A percentile compares a stretch with the other conserved stretches of the same genome.
Evolutionary conservation across 257 asterid genomes (phyloP).

Genomic region (Perilla frutescens): DNA sequence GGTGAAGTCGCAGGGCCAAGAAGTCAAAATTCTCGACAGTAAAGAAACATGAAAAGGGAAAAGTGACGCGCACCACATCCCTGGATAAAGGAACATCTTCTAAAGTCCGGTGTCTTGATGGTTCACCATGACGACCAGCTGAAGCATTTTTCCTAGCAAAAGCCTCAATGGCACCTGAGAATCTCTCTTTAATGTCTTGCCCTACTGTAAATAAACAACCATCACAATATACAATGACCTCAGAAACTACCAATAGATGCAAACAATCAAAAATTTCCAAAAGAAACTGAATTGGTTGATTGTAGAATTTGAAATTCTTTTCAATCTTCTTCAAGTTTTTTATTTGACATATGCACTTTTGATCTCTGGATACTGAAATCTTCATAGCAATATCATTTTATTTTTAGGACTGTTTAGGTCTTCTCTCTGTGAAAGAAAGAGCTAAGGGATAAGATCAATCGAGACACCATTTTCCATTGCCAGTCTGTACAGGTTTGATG

Average conservation of each 20-base stretch:
- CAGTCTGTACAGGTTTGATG: background rate
- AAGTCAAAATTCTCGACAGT: background rate
- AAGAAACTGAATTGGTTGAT: conserved; percentile 18
- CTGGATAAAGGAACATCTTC: conserved; percentile 53
- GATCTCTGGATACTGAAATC: conserved; percentile 10
- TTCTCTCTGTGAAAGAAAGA: background rate
- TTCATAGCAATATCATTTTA: background rate
- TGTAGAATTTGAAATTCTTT: background rate
- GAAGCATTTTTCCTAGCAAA: conserved; percentile 55
- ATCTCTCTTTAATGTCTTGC: conserved; percentile 52
- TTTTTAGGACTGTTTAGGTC: background rate
- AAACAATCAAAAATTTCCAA: background rate
- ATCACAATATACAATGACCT: conserved; percentile 18
- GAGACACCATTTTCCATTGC: background rate
- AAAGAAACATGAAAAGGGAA: background rate
- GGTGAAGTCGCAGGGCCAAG: background rate
- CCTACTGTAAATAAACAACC: conserved; percentile 39
- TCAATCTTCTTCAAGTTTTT: background rate
- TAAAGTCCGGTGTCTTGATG: conserved; percentile 50
- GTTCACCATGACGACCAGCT: conserved; percentile 50
- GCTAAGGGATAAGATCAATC: background rate
- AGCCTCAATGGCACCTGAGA: conserved; percentile 64
- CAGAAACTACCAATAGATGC: conserved; percentile 4
- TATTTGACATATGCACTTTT: background rate
- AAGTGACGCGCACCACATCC: conserved; percentile 48